A percentile compares a stretch with the other conserved stretches of the same genome.
Conservation (phyloP, 2,329 filamentous ascomycete species). For the Phaeosphaeriaceae sp. region DNA sequence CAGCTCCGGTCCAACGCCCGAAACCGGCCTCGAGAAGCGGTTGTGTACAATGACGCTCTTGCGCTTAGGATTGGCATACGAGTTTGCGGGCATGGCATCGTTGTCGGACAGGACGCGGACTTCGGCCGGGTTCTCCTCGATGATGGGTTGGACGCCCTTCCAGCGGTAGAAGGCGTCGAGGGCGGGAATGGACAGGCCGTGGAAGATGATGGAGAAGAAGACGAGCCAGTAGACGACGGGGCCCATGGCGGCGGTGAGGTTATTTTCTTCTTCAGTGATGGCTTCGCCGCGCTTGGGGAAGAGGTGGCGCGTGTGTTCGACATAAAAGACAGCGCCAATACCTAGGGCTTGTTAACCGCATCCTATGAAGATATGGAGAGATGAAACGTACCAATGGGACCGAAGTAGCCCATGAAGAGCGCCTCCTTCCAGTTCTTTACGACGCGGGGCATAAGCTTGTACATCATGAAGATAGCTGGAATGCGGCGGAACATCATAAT, state of each 20-base stretch:
- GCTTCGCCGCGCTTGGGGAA: conserved; percentile 53
- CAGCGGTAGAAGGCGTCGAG: conserved; percentile 52
- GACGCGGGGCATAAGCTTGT: conserved; percentile 63
- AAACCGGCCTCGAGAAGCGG: conserved; percentile 51
- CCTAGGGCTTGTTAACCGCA: conserved; percentile 23
- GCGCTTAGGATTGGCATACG: conserved; percentile 41
- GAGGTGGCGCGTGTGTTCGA: conserved; percentile 55
- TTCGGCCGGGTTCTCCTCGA: conserved; percentile 45
- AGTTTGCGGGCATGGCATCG: conserved; percentile 52
- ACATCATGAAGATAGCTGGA: conserved; percentile 62
- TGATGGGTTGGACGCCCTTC: conserved; percentile 53
- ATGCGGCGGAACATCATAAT: conserved; percentile 65
- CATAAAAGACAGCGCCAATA: conserved; percentile 55
- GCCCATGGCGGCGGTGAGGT: conserved; percentile 50
- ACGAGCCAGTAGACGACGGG: conserved; percentile 58
- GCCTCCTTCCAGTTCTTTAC: conserved; percentile 64
- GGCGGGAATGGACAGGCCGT: conserved; percentile 58
- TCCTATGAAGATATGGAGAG: too few species aligned
- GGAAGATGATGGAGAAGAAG: conserved; percentile 56
- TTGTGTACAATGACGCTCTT: conserved; percentile 55
- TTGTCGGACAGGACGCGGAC: conserved; percentile 49
- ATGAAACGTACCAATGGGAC: conserved; percentile 47
- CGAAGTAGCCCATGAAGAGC: conserved; percentile 67
- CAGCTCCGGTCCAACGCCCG: conserved; percentile 11
- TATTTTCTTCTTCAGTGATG: conserved; percentile 50